These are phyloP conservation scores for Serendipita sp. DNA, from an alignment of 768 basidiomycete species.

Conservation along the genomic window DNA sequence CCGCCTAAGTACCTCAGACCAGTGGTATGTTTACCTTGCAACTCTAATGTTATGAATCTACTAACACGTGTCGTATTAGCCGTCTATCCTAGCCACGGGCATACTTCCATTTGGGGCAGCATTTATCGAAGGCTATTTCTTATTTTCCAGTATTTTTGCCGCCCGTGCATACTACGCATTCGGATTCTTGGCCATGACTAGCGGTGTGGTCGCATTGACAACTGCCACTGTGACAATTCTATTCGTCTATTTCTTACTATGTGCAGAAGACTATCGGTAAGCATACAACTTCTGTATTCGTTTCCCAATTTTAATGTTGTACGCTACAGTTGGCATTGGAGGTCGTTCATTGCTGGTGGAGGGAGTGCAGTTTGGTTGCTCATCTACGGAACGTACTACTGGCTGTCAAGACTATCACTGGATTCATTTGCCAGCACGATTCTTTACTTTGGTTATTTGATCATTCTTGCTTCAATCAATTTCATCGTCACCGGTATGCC, in stretches of 20 bases:
- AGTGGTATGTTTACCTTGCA: conserved; percentile 35
- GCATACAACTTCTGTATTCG: conserved; percentile 11
- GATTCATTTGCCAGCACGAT: conserved; percentile 65
- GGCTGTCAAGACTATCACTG: conserved; percentile 72
- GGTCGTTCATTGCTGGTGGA: conserved; percentile 80
- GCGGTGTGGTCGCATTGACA: conserved; percentile 65
- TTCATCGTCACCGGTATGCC: conserved; percentile 72
- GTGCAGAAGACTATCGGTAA: conserved; percentile 86
- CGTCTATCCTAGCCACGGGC: conserved; percentile 68
- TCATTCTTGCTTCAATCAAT: conserved; percentile 64
- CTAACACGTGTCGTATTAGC: conserved; percentile 10
- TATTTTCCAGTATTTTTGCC: conserved; percentile 81
- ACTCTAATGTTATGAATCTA: conserved; percentile 7
- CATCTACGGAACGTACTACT: conserved; percentile 77
- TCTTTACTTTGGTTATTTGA: conserved; percentile 82
- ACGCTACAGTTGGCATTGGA: conserved; percentile 78
- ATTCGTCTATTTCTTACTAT: conserved; percentile 80
- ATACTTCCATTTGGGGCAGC: conserved; percentile 90
- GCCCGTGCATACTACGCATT: conserved; percentile 91
- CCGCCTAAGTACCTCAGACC: conserved; percentile 67
- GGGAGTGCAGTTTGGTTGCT: conserved; percentile 87
- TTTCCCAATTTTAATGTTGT: conserved; percentile 5
- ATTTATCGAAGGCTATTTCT: conserved; percentile 88
- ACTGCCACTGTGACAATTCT: conserved; percentile 83
- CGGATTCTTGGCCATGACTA: conserved; percentile 82